Base-by-base conservation (phyloP, 2,329 filamentous ascomycete species). In the Grosmannia huntii region DNA sequence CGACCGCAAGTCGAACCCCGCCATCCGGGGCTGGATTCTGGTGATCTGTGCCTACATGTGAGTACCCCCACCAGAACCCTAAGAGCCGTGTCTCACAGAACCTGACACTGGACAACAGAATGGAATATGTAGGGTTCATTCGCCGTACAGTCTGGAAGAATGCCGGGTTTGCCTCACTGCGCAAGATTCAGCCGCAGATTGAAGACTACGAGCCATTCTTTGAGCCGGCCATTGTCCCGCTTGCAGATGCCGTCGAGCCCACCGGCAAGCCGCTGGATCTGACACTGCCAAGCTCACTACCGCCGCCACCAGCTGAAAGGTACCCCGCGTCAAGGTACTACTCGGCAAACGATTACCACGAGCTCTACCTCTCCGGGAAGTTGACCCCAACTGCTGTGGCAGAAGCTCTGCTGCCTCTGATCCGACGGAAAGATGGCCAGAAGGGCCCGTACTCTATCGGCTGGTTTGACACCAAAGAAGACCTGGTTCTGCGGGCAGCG, bases 101-200 rank as follows among this genome's bases (percentile, higher is more conserved):
- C 14, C 53, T 55, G 41, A 46, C 57, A 14, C 50, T 9, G 41
- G 41, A 33, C 4, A 4, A 9, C 33, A 82, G 79, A 12, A 75
- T 86, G 63, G 76, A 82, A 51, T 77, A 75, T 55, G 66, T 85
- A 19, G 72, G 74, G 23, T 74, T 79, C 53, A 60, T 86, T 10
- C 78, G 82, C 54, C 74, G 73, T 60, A 66, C 75, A 56, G 75
- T 85, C 63, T 88, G 83, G 82, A 71, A 71, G 46, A 84, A 84
- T 68, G 83, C 83, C 23, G 83, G 83, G 46, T 87, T 89, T 65
- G 72, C 71, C 53, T 70, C 72, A 5, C 72, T 89, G 48, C 79
- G 80, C 53, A 71, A 77, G 41, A 76, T 83, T 59, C 72, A 73
- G 27, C 69, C 76, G 23, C 72, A 68, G 19, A 68, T 89, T 33